Base-by-base conservation (phyloP, 2,329 filamentous ascomycete species). In the Hypomyces rosellus region DNA sequence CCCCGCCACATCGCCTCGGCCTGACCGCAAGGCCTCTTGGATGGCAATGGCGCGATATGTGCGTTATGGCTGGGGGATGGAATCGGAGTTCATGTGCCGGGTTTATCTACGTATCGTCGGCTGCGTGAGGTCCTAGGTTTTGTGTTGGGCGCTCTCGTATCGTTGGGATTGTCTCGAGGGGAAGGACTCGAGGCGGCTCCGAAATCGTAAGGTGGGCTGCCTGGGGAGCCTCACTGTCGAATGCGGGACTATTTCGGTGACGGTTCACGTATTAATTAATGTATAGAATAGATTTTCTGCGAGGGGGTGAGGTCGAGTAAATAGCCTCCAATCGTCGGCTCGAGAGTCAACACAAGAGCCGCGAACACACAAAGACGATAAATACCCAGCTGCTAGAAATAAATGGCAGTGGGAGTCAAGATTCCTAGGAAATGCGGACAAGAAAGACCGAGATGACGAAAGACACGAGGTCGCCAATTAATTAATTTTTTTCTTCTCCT, bases 1-100 rank as follows among this genome's bases (percentile, higher is more conserved):
- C 66, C 67, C 71, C 62, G 54, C 72, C 69, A 63, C 73, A 74
- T 74, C 69, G 68, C 71, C 70, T 67, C 59, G 63, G 57, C 59
- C 66, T 61, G 43, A 66, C 63, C 65, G 50, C 55, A 47, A 51
- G 59, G 62, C 55, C 64, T 59, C 54, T 61, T 61, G 49, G 56
- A 56, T 59, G 43, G 47, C 50, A 45, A 55, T 25, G 46, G 34
- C 51, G 45, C 46, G 34, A 33, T 16, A 9, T n/a, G 41, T 42
- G 40, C 37, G 49, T 34, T 52, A 33, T 33, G 46, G 38, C 42
- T 37, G 20, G 20, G 34, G n/a, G 34, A 39, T 34, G 20, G 18
- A 48, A 22, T 11, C 15, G 43, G 42, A 22, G 14, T 16, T 30
- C 11, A n/a, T 5, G 30, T 39, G 25, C 25, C 25, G 8, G n/a